These are phyloP conservation scores for Abelmoschus esculentus DNA, from an alignment of 345 rosid genomes.

Conservation along the genomic window DNA sequence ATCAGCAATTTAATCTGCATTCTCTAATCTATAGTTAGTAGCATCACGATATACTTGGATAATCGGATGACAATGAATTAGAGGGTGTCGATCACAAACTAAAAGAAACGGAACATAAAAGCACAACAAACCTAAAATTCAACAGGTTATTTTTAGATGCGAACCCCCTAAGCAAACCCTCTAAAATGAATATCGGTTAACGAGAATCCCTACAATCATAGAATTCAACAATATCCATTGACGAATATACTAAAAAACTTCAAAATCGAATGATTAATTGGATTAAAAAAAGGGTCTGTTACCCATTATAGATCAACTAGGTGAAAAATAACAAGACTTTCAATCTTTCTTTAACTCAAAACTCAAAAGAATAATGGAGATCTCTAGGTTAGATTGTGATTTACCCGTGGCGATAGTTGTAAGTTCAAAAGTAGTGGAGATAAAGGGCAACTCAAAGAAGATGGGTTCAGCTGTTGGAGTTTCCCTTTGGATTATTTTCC, in stretches of 20 bases:
- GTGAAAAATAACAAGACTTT: not conserved
- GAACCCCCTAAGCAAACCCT: not conserved
- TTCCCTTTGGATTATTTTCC: too few species aligned
- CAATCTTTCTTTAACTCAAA: not conserved
- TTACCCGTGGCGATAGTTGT: too few species aligned
- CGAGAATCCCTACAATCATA: not conserved
- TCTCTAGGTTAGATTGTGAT: not conserved
- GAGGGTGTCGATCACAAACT: not conserved
- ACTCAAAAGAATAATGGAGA: not conserved
- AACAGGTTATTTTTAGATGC: not conserved
- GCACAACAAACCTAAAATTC: not conserved
- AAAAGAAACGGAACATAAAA: not conserved
- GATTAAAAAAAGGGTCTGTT: not conserved
- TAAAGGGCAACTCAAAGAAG: too few species aligned
- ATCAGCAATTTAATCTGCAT: not conserved
- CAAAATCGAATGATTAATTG: not conserved
- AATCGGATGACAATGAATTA: not conserved
- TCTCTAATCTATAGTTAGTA: not conserved
- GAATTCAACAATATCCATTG: conserved; percentile 30
- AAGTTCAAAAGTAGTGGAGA: too few species aligned
- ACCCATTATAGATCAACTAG: not conserved
- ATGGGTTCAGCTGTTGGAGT: too few species aligned
- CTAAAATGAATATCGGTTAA: not conserved
- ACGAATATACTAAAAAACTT: conserved; percentile 12
- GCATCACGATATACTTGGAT: too few species aligned